Evolutionary conservation across 2,329 filamentous ascomycete genomes (phyloP).

Genomic region (Pestalotiopsis sp.): DNA sequence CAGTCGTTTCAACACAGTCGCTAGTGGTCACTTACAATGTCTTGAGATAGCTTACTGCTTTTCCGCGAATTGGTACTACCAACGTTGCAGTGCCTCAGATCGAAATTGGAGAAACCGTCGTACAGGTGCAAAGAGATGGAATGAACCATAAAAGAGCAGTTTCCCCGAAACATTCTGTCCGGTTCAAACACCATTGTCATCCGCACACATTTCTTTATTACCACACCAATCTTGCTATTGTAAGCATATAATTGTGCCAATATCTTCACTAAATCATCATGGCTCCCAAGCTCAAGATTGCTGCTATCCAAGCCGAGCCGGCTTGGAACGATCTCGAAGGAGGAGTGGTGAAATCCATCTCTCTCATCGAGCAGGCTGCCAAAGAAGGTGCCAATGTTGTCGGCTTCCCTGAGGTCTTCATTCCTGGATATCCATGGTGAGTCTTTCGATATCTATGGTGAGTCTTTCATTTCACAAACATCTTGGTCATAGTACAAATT

Average conservation of each 20-base stretch:
- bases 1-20: neutral
- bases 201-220: neutral
- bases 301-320: slow-evolving; percentile 60
- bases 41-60: neutral
- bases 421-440: slow-evolving; percentile 51
- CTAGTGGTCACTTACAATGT: neutral
- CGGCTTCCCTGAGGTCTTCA: slow-evolving; percentile 56
- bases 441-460: slow-evolving; percentile 41
- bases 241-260: neutral
- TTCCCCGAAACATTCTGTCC: neutral
- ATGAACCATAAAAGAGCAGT: neutral
- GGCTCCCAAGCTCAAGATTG: neutral
- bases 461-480: neutral
- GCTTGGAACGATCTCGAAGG: slow-evolving; percentile 60
- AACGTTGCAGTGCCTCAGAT: neutral
- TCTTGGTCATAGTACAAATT: neutral
- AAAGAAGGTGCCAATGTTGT: slow-evolving; percentile 52
- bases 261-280: neutral
- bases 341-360: slow-evolving; percentile 57
- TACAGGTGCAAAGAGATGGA: neutral
- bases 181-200: neutral
- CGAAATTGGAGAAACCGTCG: neutral
- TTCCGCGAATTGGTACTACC: neutral
- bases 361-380: slow-evolving; percentile 58
- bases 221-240: neutral